Evolutionary conservation across 495 filamentous ascomycete genomes (phyloP).

Genomic region (Chlorociboria aeruginascens): DNA sequence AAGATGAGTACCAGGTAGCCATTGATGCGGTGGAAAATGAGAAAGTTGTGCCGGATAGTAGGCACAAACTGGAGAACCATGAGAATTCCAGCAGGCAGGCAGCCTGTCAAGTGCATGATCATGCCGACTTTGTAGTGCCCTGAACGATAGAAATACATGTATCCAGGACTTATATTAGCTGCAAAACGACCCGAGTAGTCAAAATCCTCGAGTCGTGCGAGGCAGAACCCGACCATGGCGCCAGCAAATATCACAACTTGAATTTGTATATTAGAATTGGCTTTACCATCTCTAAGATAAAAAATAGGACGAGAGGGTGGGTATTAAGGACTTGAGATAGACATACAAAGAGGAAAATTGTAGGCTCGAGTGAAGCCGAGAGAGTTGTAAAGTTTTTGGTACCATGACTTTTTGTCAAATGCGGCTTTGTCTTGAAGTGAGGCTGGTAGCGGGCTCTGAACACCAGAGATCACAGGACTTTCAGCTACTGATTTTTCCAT

Average conservation of each 20-base stretch:
- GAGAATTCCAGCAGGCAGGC: slow-evolving; percentile 35
- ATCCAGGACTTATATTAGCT: slow-evolving; percentile 27
- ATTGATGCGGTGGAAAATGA: slow-evolving; percentile 38
- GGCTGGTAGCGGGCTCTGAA: too few relatives aligned
- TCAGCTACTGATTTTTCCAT: too few relatives aligned
- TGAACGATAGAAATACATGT: slow-evolving; percentile 34
- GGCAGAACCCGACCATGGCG: slow-evolving; percentile 20
- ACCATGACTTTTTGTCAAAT: too few relatives aligned
- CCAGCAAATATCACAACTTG: slow-evolving; percentile 23
- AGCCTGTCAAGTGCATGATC: slow-evolving; percentile 30
- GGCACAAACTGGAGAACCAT: slow-evolving; percentile 39
- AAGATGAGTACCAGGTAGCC: slow-evolving; percentile 37
- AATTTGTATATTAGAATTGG: too few relatives aligned
- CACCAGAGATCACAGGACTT: too few relatives aligned
- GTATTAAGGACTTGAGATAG: too few relatives aligned
- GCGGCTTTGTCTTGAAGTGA: too few relatives aligned
- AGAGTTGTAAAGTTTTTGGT: slow-evolving; percentile 19
- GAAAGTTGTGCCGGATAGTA: slow-evolving; percentile 30
- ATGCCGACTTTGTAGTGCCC: slow-evolving; percentile 31
- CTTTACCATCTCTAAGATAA: too few relatives aligned
- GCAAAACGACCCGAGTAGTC: slow-evolving; percentile 21
- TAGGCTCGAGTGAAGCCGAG: slow-evolving; percentile 29
- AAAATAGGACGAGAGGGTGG: background rate
- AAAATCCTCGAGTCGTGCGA: slow-evolving; percentile 25
- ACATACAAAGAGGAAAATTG: slow-evolving; percentile 28